Percentiles rank a stretch among this genome's conserved stretches.
phyloP scores from a whole-genome alignment of 2,329 filamentous ascomycete genomes.

The Penicillium sp. region DNA sequence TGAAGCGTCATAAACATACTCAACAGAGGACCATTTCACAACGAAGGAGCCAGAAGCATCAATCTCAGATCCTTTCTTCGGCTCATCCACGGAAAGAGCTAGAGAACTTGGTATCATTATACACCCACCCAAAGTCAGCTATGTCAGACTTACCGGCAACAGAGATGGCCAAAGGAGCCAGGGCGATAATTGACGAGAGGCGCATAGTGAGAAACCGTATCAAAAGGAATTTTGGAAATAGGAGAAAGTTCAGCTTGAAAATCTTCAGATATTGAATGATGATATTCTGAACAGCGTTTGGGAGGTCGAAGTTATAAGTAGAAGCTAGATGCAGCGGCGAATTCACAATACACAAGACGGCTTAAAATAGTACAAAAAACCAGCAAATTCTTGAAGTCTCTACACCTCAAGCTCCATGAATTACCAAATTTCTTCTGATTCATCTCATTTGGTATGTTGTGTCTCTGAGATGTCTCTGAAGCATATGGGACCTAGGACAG shows the following conservation, averaged over 20 bases:
- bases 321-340: not conserved
- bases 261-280: not conserved
- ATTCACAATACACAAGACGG: not conserved
- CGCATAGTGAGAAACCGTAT: conserved; percentile 29
- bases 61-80: conserved; percentile 34
- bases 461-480: conserved; percentile 5
- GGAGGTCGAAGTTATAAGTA: not conserved
- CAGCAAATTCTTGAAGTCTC: not conserved
- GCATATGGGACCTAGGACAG: not conserved
- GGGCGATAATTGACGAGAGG: conserved; percentile 26
- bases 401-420: not conserved
- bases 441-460: not conserved
- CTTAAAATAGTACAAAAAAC: not conserved
- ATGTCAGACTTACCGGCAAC: conserved; percentile 28
- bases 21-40: conserved; percentile 45
- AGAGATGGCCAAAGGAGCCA: conserved; percentile 33
- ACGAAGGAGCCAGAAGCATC: conserved; percentile 39
- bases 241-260: not conserved
- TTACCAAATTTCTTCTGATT: not conserved
- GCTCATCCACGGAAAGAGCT: conserved; percentile 43
- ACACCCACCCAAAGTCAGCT: not conserved
- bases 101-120: conserved; percentile 1
- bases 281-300: not conserved
- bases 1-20: conserved; percentile 26
- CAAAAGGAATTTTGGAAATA: conserved; percentile 1